Conservation (phyloP, 768 basidiomycete genomes). For the Dendrothele bispora region DNA sequence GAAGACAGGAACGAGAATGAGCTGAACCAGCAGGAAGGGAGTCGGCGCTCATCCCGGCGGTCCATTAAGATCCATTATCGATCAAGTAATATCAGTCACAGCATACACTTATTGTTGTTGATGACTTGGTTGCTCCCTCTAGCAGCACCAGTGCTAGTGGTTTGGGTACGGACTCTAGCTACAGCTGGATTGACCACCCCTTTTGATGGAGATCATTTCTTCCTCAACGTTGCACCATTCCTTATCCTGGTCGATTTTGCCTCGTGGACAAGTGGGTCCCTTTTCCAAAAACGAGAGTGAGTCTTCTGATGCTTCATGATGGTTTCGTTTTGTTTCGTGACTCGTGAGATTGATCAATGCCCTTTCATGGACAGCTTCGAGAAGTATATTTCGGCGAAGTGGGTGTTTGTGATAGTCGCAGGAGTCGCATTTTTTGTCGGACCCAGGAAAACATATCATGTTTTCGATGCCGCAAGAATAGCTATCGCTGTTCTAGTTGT, state of each 20-base stretch:
- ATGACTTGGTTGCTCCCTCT: slow-evolving; percentile 84
- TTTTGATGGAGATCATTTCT: slow-evolving; percentile 80
- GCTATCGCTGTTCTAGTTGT: slow-evolving; percentile 45
- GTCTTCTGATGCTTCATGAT: too few species aligned
- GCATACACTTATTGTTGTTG: slow-evolving; percentile 64
- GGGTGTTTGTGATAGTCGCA: slow-evolving; percentile 53
- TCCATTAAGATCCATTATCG: slow-evolving; percentile 2
- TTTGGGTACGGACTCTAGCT: slow-evolving; percentile 86
- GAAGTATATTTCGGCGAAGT: slow-evolving; percentile 43
- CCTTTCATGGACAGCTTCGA: slow-evolving; percentile 34
- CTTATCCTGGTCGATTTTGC: slow-evolving; percentile 63
- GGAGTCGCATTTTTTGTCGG: slow-evolving; percentile 63
- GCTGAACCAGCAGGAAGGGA: neutral
- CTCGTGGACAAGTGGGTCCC: slow-evolving; percentile 44
- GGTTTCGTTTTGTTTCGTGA: slow-evolving; percentile 25
- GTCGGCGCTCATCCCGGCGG: neutral
- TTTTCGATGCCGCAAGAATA: slow-evolving; percentile 62
- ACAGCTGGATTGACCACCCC: slow-evolving; percentile 79
- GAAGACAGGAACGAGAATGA: slow-evolving; percentile 16
- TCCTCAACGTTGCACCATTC: slow-evolving; percentile 63
- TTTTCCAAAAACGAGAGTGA: slow-evolving; percentile 47
- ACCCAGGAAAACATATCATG: slow-evolving; percentile 60
- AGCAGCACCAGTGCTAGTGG: slow-evolving; percentile 72
- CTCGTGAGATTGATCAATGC: slow-evolving; percentile 6
- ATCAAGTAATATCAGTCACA: slow-evolving; percentile 43